Evolutionary conservation across 1,284 basidiomycete species (phyloP), one percentile per base, ranked within the genome.

Genomic region (Ganoderma lucidum): DNA sequence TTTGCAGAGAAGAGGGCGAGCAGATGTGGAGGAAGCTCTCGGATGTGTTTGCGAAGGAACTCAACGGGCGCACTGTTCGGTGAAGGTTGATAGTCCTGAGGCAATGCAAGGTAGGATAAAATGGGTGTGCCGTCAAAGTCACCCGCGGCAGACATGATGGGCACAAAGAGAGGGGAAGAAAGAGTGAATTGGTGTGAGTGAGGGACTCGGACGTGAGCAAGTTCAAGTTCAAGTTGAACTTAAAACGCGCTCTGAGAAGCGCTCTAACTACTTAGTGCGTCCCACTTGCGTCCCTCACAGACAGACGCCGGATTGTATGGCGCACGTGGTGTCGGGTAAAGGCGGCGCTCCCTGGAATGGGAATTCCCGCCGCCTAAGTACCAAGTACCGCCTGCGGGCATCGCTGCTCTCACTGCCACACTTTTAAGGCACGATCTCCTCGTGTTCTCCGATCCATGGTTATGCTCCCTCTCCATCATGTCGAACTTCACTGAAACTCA

Each of bases 11-110:
- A 93, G 45, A 83, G 81, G 8, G 75, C 70, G 19, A 88, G 80
- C 23, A 93, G 78, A 76, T 93, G 85, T 9, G 89, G 89, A n/a
- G 93, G 93, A 6, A 94, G 85, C 62, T 89, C 79, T 55, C 81
- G 79, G 19, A 94, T 73, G 80, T 93, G 85, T 71, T 80, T 83
- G 12, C 75, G 78, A 65, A 95, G 84, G 78, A 94, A 95, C 6
- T 84, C 79, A 63, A 93, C 81, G 1, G 89, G 72, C 14, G 67
- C 65, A n/a, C 76, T 71, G 28, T 80, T 77, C n/a, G 93, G 93
- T 15, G 84, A 87, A 0, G 92, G 92, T 32, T 78, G 76, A 75
- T 91, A 89, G 70, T 86, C 83, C 0, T 76, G 69, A 28, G 88
- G 83, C 17, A 94, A 83, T 8, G 84, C 87, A 9, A 95, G 85